Conservation (phyloP, 2,329 filamentous ascomycete species). For the Fusarium subglutinans region DNA sequence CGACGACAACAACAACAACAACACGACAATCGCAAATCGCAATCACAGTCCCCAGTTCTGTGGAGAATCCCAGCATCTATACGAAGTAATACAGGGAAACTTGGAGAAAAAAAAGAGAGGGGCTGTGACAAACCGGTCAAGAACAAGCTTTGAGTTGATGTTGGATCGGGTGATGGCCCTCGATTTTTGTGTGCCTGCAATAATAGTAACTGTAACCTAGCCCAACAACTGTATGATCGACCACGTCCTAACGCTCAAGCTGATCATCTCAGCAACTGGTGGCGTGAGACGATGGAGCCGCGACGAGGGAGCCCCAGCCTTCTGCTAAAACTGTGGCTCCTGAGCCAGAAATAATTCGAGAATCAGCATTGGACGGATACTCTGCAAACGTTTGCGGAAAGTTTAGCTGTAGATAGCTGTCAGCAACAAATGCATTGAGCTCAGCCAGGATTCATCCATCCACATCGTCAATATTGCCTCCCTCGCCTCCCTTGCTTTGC, state of each 20-base stretch:
- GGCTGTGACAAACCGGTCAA: slow-evolving; percentile 23
- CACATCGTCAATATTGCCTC: neutral
- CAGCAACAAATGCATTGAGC: slow-evolving; percentile 12
- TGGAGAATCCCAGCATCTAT: slow-evolving; percentile 27
- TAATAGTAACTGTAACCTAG: slow-evolving; percentile 22
- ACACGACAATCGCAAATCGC: neutral
- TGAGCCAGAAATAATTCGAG: neutral
- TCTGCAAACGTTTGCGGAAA: slow-evolving; percentile 12
- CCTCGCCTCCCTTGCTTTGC: neutral
- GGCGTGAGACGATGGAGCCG: slow-evolving; percentile 33
- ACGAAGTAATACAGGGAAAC: slow-evolving; percentile 28
- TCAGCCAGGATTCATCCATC: slow-evolving; percentile 6
- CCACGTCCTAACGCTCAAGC: slow-evolving; percentile 5
- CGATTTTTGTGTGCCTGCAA: slow-evolving; percentile 4
- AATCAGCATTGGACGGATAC: neutral
- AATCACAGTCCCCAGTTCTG: slow-evolving; percentile 9
- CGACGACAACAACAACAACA: neutral
- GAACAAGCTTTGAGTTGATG: slow-evolving; percentile 28
- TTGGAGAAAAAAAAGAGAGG: slow-evolving; percentile 11
- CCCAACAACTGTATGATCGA: slow-evolving; percentile 10
- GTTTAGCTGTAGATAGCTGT: slow-evolving; percentile 13
- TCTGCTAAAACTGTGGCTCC: slow-evolving; percentile 17
- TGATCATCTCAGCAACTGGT: slow-evolving; percentile 6
- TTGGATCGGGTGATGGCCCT: slow-evolving; percentile 28
- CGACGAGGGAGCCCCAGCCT: slow-evolving; percentile 5